Evolutionary conservation across 148 eudicot genomes (phyloP).

Genomic region (Nepenthes mirabilis): DNA sequence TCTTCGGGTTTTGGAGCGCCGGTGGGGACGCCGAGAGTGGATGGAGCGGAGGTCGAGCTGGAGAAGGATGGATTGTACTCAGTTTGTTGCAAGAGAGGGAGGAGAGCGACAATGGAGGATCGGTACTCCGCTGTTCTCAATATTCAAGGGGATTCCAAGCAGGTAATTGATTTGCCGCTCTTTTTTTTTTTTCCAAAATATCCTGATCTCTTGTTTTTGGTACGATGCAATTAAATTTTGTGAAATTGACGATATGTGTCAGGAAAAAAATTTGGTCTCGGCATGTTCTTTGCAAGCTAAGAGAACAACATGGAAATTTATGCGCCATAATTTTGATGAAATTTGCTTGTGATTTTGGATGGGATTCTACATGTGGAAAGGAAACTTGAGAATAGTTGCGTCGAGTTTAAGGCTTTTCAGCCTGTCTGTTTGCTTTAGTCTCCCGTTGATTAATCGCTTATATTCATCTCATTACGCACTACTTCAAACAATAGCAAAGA

Average conservation of each 20-base stretch:
- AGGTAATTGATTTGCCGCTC: slow-evolving; percentile 31
- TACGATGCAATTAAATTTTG: too few species aligned
- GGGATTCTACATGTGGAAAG: not conserved
- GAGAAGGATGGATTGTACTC: slow-evolving; percentile 64
- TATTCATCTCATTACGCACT: too few species aligned
- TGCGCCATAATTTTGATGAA: not conserved
- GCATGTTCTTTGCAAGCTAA: too few species aligned
- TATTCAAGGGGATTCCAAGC: slow-evolving; percentile 43
- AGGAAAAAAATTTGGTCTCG: too few species aligned
- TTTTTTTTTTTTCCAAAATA: not conserved
- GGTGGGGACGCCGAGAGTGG: slow-evolving; percentile 13
- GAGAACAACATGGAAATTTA: too few species aligned
- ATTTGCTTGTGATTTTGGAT: not conserved
- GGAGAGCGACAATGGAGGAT: slow-evolving; percentile 76
- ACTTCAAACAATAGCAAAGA: too few species aligned
- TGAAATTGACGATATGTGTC: too few species aligned
- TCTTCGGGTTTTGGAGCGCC: slow-evolving; percentile 16
- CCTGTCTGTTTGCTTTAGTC: too few species aligned
- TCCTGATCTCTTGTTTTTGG: too few species aligned
- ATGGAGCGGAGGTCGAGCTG: slow-evolving; percentile 18
- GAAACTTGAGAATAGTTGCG: too few species aligned
- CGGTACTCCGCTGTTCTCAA: slow-evolving; percentile 50
- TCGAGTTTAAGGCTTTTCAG: not conserved
- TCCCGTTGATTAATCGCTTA: too few species aligned
- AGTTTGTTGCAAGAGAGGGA: slow-evolving; percentile 75